These are phyloP conservation scores for Termitomyces heimii DNA, from an alignment of 768 basidiomycete genomes.

Conservation along the genomic window DNA sequence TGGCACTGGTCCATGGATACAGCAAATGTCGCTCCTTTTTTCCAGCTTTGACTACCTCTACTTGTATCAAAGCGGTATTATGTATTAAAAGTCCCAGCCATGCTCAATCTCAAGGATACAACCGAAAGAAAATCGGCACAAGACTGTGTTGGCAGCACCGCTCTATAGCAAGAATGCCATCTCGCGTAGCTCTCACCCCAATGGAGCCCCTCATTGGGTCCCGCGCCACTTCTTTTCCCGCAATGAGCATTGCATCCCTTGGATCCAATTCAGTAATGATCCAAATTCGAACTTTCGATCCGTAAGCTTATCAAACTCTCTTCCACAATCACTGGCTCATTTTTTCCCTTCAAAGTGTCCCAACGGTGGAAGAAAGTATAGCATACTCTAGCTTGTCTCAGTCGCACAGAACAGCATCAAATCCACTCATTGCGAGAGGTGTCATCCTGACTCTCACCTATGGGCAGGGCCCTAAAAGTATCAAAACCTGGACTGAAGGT, in stretches of 20 bases:
- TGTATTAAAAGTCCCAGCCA: neutral
- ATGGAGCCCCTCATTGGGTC: constrained; percentile 3
- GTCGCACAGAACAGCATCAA: neutral
- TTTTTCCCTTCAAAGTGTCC: neutral
- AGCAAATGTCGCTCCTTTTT: neutral
- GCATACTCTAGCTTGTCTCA: neutral
- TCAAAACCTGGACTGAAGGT: neutral
- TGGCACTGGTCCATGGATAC: neutral
- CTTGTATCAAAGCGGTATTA: neutral
- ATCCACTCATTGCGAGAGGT: neutral
- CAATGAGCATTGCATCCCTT: constrained; percentile 3
- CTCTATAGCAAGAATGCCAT: constrained; percentile 1
- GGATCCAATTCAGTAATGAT: constrained; percentile 5
- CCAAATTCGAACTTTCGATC: constrained; percentile 3
- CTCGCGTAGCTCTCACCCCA: constrained; percentile 1
- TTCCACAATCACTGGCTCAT: neutral
- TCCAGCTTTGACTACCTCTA: neutral
- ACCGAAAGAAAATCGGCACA: neutral
- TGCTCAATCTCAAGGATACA: neutral
- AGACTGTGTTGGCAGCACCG: neutral
- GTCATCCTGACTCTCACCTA: neutral
- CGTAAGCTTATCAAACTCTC: neutral
- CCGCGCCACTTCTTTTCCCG: constrained; percentile 1
- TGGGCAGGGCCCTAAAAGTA: neutral
- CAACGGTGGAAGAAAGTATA: neutral